Evolutionary conservation across 345 rosid species (phyloP), one percentile per base, ranked within the genome.

Genomic region (Pelargonium nanum): DNA sequence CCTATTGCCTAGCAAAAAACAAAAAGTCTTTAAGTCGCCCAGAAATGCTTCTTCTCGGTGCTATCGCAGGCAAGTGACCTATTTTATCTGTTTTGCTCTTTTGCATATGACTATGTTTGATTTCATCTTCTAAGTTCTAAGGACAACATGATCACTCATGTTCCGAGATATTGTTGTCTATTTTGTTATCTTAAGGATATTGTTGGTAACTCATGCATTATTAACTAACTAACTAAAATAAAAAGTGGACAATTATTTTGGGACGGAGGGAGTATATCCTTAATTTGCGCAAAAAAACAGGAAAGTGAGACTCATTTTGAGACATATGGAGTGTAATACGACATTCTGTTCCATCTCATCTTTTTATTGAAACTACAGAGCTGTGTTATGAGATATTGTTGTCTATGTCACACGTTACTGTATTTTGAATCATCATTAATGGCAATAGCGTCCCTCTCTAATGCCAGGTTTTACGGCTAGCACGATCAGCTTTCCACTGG

Each of bases 401-500:
- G 19, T 56, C 24, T 30, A 22, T 19, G 5, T 20, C 23, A 22
- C 15, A 22, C 15, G 16, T 7, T 60, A 5, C 9, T 22, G 16
- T 23, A 40, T 40, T 8, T 22, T 1, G 20, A 55, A 19, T 54
- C n/a, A 53, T 22, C 48, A 40, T n/a, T 57, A 7, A 16, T 57
- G 4, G 4, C 30, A 13, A 4, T 57, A 3, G 1, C 21, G 9
- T 55, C 65, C 20, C 57, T 24, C 12, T 24, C 50, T 23, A 25
- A 1, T 53, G 61, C 52, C 78, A 90, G 99, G 99, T 70, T 79
- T 94, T 62, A 90, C 91, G 0, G 99, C 99, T 24, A 90, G 97
- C 73, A 90, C 95, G 20, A 73, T 88, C 65, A 94, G 99, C 79
- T 94, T 94, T 71, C 99, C 99, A 0, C 63, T 94, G 73, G 97